A percentile compares a stretch with the other conserved stretches of the same genome.
These are phyloP conservation scores for Gossypium arboreum DNA, from an alignment of 345 rosid species.

Conservation along the genomic window DNA sequence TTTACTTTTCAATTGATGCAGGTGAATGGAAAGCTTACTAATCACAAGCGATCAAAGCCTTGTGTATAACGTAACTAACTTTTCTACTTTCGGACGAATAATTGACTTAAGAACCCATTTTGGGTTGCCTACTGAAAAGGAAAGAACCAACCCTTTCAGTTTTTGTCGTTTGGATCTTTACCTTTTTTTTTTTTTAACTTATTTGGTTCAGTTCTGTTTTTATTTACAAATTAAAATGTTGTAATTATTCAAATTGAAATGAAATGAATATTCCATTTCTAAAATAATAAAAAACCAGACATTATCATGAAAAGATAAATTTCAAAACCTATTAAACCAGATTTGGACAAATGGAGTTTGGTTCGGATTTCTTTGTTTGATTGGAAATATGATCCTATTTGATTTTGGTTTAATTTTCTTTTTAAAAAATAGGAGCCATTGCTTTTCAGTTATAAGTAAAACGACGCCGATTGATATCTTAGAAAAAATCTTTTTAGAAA, in stretches of 20 bases:
- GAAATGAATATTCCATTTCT: too few species aligned
- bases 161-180: constrained; percentile 4
- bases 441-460: not conserved
- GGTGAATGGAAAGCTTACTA: constrained; percentile 83
- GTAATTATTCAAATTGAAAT: too few species aligned
- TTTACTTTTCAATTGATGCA: constrained; percentile 23
- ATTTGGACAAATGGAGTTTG: too few species aligned
- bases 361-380: too few species aligned
- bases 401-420: too few species aligned
- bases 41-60: constrained; percentile 60
- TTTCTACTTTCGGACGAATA: not conserved
- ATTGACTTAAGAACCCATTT: not conserved
- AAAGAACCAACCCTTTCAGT: not conserved
- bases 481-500: not conserved
- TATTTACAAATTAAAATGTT: too few species aligned
- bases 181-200: not conserved
- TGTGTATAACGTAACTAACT: constrained; percentile 65
- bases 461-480: not conserved
- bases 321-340: too few species aligned
- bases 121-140: not conserved
- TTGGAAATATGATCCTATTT: too few species aligned
- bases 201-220: too few species aligned
- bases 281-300: too few species aligned
- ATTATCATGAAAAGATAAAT: too few species aligned
- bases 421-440: too few species aligned